Conservation (phyloP, 495 filamentous ascomycete genomes). For the Lindgomyces ingoldianus region DNA sequence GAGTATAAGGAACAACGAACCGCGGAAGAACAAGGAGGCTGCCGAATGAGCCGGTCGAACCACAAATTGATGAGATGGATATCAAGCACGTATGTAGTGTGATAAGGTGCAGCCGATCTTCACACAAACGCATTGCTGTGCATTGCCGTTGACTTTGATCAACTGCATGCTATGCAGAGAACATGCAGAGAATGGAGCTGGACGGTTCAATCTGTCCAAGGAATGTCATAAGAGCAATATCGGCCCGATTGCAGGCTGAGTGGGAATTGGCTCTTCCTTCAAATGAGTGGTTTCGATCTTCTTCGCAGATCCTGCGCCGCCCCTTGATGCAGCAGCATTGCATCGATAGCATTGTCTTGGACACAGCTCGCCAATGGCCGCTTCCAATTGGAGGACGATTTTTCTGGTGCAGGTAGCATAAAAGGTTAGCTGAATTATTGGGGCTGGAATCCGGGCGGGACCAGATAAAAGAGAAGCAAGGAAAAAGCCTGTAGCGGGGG, state of each 20-base stretch:
- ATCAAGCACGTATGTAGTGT: conserved; percentile 13
- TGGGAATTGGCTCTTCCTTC: neutral
- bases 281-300: neutral
- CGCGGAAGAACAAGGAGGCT: conserved; percentile 12
- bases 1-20: neutral
- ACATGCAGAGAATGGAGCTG: no score
- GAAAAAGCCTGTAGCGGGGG: neutral
- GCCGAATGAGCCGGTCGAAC: conserved; percentile 21
- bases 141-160: no score
- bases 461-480: neutral
- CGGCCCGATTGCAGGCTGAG: conserved; percentile 1
- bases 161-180: no score
- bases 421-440: neutral
- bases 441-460: neutral
- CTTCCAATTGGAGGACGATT: neutral
- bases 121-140: neutral
- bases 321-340: conserved; percentile 10
- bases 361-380: neutral
- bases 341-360: conserved; percentile 11
- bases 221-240: conserved; percentile 7
- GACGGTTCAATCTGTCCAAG: no score
- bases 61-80: conserved; percentile 20
- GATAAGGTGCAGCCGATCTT: conserved; percentile 18
- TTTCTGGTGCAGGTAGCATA: conserved; percentile 4
- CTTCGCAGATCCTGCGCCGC: neutral